A percentile compares a stretch with the other conserved stretches of the same genome.
These are phyloP conservation scores for Boletus eberwhitei DNA, from an alignment of 768 basidiomycete species.

Conservation along the genomic window DNA sequence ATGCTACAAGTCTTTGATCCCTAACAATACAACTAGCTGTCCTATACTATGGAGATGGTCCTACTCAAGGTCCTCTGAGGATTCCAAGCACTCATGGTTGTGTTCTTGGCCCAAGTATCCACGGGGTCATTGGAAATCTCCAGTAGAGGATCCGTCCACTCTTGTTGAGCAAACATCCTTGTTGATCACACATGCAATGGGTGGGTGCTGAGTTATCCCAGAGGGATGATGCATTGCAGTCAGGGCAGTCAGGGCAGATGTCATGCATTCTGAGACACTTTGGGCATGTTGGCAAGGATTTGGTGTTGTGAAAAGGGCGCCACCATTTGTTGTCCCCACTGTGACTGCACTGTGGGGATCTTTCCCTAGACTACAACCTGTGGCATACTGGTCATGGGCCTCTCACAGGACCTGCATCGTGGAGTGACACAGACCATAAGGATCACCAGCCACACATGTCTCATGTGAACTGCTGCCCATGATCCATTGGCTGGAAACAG, in stretches of 20 bases:
- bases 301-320: background rate
- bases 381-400: background rate
- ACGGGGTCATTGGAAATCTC: background rate
- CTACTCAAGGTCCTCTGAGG: too few species aligned
- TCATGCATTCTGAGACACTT: too few species aligned
- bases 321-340: too few species aligned
- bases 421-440: background rate
- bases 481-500: background rate
- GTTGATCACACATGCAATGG: too few species aligned
- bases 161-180: background rate
- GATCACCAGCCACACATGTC: background rate
- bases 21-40: too few species aligned
- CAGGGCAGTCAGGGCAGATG: too few species aligned
- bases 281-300: background rate
- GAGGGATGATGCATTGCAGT: too few species aligned
- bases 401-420: fast-evolving
- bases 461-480: background rate
- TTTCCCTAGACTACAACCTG: too few species aligned
- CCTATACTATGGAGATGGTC: too few species aligned
- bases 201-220: too few species aligned
- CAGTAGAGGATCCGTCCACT: background rate
- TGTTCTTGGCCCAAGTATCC: background rate
- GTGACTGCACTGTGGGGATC: too few species aligned
- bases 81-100: background rate
- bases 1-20: too few species aligned